Percentiles rank a stretch among this genome's conserved stretches.
Conservation (phyloP, 441 rosid genomes). For the Theobroma grandiflorum region DNA sequence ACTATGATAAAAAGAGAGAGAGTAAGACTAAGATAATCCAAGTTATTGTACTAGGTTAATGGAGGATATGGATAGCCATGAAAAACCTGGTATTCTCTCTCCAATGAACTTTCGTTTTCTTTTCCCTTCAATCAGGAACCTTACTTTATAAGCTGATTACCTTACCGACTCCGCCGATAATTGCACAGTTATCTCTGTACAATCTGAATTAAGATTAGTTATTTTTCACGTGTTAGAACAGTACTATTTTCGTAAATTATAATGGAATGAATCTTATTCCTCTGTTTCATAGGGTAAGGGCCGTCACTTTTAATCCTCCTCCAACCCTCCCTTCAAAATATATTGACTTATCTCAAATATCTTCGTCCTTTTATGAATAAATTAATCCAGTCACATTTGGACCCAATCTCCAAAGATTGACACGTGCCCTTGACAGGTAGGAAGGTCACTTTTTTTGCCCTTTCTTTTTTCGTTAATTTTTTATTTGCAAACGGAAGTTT, state of each 20-base stretch:
- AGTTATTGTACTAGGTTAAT: no score
- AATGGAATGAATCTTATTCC: background rate
- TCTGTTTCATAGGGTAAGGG: background rate
- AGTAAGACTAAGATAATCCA: no score
- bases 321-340: slow-evolving; percentile 7
- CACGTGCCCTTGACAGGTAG: background rate
- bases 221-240: background rate
- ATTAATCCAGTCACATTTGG: background rate
- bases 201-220: background rate
- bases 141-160: background rate
- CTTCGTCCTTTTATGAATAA: slow-evolving; percentile 4
- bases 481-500: background rate
- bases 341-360: background rate
- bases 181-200: background rate
- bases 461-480: background rate
- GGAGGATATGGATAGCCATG: background rate
- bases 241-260: background rate
- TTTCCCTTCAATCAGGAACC: no score
- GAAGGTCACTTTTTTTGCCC: background rate
- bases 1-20: no score
- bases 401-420: background rate
- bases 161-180: background rate
- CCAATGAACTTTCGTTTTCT: background rate
- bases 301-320: background rate
- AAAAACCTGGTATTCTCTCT: background rate